Conservation (phyloP, 1,284 basidiomycete genomes). For the Pyrrhoderma lamaoense region DNA sequence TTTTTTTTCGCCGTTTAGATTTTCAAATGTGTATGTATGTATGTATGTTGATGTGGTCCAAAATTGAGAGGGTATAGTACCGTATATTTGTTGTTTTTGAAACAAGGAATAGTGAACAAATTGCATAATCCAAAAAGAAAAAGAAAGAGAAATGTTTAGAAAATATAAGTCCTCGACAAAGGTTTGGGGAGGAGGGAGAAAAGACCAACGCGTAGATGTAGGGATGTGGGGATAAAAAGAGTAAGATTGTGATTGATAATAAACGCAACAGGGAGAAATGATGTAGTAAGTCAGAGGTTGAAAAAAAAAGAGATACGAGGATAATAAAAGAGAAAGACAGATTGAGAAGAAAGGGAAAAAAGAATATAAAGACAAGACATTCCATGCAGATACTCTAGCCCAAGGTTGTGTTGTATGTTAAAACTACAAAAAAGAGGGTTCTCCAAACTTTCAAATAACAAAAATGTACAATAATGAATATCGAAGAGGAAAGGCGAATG, state of each 20-base stretch:
- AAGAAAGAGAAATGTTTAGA: too few relatives aligned
- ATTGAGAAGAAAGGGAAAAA: neutral
- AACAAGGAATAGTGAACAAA: too few relatives aligned
- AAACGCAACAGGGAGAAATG: neutral
- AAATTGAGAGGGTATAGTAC: too few relatives aligned
- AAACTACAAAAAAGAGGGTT: neutral
- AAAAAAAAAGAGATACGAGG: neutral
- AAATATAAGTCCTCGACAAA: neutral
- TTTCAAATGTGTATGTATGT: too few relatives aligned
- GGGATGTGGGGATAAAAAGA: neutral
- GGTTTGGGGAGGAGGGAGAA: neutral
- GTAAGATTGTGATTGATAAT: neutral
- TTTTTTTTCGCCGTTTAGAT: too few relatives aligned
- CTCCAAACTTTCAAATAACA: slow-evolving; percentile 8
- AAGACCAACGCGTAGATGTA: neutral
- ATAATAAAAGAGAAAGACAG: neutral
- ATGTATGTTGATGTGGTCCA: too few relatives aligned
- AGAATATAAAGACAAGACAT: slow-evolving; percentile 9
- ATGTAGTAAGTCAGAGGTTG: neutral
- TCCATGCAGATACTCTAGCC: slow-evolving; percentile 16
- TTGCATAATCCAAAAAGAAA: too few relatives aligned
- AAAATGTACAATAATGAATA: slow-evolving; percentile 15
- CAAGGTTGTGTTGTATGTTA: slow-evolving; percentile 1
- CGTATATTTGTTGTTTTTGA: too few relatives aligned
- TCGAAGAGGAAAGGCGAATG: neutral